These are phyloP conservation scores for Vitis hybrid DNA, from an alignment of 177 flowering plant genomes.

Conservation along the genomic window DNA sequence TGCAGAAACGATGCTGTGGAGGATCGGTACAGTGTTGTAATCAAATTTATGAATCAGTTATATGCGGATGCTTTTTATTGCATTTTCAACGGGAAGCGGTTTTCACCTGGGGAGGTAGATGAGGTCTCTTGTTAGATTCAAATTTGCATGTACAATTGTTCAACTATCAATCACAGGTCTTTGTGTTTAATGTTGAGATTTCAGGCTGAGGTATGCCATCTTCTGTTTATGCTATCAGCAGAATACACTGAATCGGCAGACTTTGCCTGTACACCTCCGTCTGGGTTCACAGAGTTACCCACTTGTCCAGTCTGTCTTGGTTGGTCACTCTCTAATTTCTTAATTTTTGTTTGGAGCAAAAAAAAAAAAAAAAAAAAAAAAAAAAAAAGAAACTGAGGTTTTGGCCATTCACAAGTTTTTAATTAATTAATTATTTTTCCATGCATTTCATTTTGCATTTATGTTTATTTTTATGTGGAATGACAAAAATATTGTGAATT, in stretches of 20 bases:
- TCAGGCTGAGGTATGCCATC: constrained; percentile 88
- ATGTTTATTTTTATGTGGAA: not conserved
- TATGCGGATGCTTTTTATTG: constrained; percentile 59
- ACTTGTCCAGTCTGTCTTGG: constrained; percentile 97
- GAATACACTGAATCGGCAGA: constrained; percentile 63
- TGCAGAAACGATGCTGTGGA: constrained; percentile 86
- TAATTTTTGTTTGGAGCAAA: not conserved
- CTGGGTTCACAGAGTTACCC: constrained; percentile 76
- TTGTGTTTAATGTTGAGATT: constrained; percentile 1
- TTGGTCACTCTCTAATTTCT: constrained; percentile 20
- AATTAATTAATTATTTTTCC: not conserved
- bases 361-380: too few species aligned
- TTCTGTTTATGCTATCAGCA: constrained; percentile 55
- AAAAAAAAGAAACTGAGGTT: not conserved
- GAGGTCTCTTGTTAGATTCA: not conserved
- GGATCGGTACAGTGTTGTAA: constrained; percentile 80
- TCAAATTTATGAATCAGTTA: constrained; percentile 49
- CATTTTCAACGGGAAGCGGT: constrained; percentile 61
- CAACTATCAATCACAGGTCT: not conserved
- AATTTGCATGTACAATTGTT: not conserved
- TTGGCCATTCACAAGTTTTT: not conserved
- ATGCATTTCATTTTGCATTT: not conserved
- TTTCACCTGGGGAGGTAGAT: constrained; percentile 64
- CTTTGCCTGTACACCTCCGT: constrained; percentile 60
- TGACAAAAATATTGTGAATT: constrained; percentile 1